Evolutionary conservation across 495 filamentous ascomycete genomes (phyloP).

Genomic region (Jackrogersella minutella): DNA sequence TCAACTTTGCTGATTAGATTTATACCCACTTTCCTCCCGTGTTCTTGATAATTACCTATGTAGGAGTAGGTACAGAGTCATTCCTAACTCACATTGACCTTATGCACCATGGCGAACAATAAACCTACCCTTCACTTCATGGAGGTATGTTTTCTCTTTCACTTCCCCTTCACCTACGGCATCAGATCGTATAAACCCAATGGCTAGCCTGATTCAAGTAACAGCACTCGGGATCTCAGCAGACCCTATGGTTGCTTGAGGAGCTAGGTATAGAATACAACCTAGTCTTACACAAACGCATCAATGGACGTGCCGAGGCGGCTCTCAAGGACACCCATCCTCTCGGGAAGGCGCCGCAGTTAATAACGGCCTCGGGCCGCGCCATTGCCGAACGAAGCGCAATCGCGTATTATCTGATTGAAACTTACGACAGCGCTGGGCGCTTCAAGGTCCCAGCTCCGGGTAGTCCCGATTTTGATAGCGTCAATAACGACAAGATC

Average conservation of each 20-base stretch:
- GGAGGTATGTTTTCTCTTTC: constrained; percentile 1
- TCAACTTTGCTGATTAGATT: background rate
- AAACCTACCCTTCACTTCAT: constrained; percentile 40
- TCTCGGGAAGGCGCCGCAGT: constrained; percentile 40
- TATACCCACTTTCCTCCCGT: no score
- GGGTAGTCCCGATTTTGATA: background rate
- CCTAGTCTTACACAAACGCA: constrained; percentile 31
- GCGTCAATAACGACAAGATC: constrained; percentile 22
- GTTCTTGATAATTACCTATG: no score
- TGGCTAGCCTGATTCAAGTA: background rate
- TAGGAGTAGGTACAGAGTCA: no score
- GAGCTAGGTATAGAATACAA: constrained; percentile 44
- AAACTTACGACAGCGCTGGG: constrained; percentile 37
- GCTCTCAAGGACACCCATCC: constrained; percentile 39
- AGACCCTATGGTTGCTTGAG: constrained; percentile 43
- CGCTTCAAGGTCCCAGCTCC: constrained; percentile 25
- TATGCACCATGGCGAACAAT: constrained; percentile 30
- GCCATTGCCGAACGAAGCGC: constrained; percentile 36
- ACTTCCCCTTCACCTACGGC: background rate
- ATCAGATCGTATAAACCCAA: no score
- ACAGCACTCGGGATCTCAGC: constrained; percentile 44
- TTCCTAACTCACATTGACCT: no score
- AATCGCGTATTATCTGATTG: constrained; percentile 40
- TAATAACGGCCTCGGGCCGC: constrained; percentile 30
- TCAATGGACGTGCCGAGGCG: constrained; percentile 27